Base-by-base conservation (phyloP, 371 early-diverging fungal species). In the Circinella minor region DNA sequence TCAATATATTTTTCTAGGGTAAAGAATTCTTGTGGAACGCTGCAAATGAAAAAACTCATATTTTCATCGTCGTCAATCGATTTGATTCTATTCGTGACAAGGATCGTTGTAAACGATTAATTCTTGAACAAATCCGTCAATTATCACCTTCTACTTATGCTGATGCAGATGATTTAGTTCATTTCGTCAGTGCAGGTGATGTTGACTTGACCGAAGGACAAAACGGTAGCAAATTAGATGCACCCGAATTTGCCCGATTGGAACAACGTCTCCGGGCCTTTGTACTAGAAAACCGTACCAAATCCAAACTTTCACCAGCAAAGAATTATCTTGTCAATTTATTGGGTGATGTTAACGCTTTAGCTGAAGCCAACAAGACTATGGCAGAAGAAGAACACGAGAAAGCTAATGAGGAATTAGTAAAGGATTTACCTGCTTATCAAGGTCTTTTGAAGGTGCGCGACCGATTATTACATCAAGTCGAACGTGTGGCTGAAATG, bases 41-140 rank as follows among this genome's bases (percentile, higher is more conserved):
- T 4, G 94, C 95, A 59, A 95, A 96, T 75, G 99, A 99, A 82
- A 99, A 99, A 87, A 96, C 96, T 4, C 96, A 94, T 76, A 94
- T 99, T 55, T 99, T 99, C 71, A 95, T 98, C 73, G 97, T 98
- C 47, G 96, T 98, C 70, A 99, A 99, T 78, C 90, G 94, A 61
- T 99, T 98, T 74, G 99, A 99, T 79, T 88, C 90, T 27, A 99
- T 99, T 77, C 89, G 92, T 55, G 89, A 95, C 76, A 96, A 96
- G 81, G 95, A 96, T 68, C 91, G 96, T 63, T 98, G 98, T 85
- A 91, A 91, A 71, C 88, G 92, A 36, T 88, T 94, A 62, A 94
- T 99, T 71, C 86, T 99, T 18, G 94, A 95, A 57, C 99, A 99
- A 83, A 97, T 99, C 74, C 83, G 89, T 43, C 90, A 94, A 71